phyloP scores from a whole-genome alignment of 257 asterid genomes.

The Jacaranda copaia region DNA sequence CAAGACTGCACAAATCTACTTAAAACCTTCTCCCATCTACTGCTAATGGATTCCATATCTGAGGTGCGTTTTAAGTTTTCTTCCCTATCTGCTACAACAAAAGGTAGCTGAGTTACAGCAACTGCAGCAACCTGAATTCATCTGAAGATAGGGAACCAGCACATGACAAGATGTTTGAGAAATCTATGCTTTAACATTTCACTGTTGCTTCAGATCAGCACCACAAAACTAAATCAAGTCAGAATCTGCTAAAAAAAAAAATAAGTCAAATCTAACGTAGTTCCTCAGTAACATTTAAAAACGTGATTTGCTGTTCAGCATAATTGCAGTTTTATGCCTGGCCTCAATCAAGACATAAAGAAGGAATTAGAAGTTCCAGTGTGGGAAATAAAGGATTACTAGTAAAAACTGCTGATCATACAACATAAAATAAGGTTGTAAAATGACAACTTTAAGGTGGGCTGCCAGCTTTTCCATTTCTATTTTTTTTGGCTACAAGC shows the following conservation, averaged over 20 bases:
- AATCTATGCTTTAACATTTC: neutral
- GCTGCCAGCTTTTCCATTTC: no score
- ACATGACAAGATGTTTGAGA: neutral
- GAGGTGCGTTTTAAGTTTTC: neutral
- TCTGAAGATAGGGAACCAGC: neutral
- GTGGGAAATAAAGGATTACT: neutral
- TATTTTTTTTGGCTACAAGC: no score
- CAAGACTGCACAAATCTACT: neutral
- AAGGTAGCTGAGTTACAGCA: neutral
- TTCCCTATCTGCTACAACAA: conserved; percentile 19
- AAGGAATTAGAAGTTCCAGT: neutral
- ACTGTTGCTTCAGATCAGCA: conserved; percentile 7
- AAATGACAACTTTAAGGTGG: no score
- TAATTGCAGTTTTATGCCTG: neutral
- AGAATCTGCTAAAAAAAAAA: conserved; percentile 5
- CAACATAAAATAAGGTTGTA: neutral
- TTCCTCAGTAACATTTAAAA: neutral
- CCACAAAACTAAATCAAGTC: neutral
- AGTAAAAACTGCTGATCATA: neutral
- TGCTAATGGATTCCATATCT: neutral
- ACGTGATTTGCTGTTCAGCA: neutral
- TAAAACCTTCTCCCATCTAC: neutral
- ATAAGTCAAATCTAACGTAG: neutral
- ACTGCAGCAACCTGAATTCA: neutral
- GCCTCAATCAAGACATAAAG: no score